Evolutionary conservation across 1,139 yeast species (phyloP).

Genomic region (Eremothecium coryli): DNA sequence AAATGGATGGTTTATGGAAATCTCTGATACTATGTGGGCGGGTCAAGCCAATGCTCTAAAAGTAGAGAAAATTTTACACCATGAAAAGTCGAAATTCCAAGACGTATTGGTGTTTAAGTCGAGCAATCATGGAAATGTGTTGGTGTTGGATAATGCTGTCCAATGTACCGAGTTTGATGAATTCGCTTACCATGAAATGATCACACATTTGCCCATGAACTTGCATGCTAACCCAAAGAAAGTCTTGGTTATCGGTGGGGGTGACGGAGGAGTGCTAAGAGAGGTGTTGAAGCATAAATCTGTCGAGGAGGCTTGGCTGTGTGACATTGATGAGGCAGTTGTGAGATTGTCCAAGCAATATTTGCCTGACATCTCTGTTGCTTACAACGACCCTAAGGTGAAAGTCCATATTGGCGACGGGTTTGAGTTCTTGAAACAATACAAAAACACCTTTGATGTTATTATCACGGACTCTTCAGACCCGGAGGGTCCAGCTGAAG

Average conservation of each 20-base stretch:
- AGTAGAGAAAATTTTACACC: slow-evolving; percentile 73
- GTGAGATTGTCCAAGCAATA: slow-evolving; percentile 72
- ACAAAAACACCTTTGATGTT: slow-evolving; percentile 67
- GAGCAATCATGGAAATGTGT: slow-evolving; percentile 80
- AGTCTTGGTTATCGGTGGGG: slow-evolving; percentile 90
- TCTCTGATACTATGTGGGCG: slow-evolving; percentile 83
- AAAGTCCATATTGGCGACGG: slow-evolving; percentile 84
- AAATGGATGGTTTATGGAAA: slow-evolving; percentile 90
- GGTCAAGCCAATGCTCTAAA: slow-evolving; percentile 87
- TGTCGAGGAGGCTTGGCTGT: slow-evolving; percentile 78
- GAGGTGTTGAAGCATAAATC: slow-evolving; percentile 80
- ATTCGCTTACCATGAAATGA: slow-evolving; percentile 93
- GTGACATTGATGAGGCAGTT: slow-evolving; percentile 89
- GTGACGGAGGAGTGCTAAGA: slow-evolving; percentile 93
- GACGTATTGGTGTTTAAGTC: slow-evolving; percentile 84
- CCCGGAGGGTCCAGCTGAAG: slow-evolving; percentile 95
- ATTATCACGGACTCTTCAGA: slow-evolving; percentile 92
- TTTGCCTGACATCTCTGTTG: slow-evolving; percentile 75
- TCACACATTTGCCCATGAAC: slow-evolving; percentile 79
- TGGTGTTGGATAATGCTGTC: slow-evolving; percentile 82
- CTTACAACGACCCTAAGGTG: slow-evolving; percentile 74
- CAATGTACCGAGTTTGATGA: slow-evolving; percentile 94
- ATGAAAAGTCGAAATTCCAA: slow-evolving; percentile 76
- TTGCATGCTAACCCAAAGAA: slow-evolving; percentile 85
- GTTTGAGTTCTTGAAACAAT: slow-evolving; percentile 75